Evolutionary conservation across 2,329 filamentous ascomycete species (phyloP), one percentile per base, ranked within the genome.

Genomic region (Arthrobotrys entomopaga): DNA sequence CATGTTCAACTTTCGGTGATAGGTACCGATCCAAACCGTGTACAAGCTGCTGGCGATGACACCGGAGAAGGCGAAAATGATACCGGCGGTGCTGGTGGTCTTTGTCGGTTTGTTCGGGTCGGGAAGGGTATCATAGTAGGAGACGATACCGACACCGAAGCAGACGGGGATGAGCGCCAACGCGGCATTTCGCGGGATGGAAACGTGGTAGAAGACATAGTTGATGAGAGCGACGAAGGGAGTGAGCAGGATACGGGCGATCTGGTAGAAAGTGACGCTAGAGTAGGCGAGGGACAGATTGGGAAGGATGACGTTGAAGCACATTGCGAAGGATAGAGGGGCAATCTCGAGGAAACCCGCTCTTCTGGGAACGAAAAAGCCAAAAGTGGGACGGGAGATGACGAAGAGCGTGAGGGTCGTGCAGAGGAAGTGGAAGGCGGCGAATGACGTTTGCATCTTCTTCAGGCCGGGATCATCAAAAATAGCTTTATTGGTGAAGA

Each of bases 401-500:
- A 85, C 80, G 79, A 84, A 88, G n/a, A 91, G 84, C 8, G 88
- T 89, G 2, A 87, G 78, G 81, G 85, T 89, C 24, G 89, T 91
- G 79, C 90, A 83, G 79, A 86, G 83, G 82, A 91, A 91, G 81
- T 91, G 89, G 81, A 90, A 90, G 63, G 86, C 83, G 56, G 88
- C 88, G 78, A 91, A 91, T 40, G 86, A 86, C 58, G 90, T 84
- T 80, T 90, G 88, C 72, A 84, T 85, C 29, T 87, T 83, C 79
- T 87, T 87, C 78, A 89, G 83, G 13, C 84, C 85, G 15, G 86
- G 85, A 75, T 89, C 86, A 22, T 86, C 86, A 82, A 90, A 90
- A 80, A 91, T 89, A 76, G 85, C 85, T 81, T 90, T 90, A 82
- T 90, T 90, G 48, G 87, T 88, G 79, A 90, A 90, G 78, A 91